A percentile compares a stretch with the other conserved stretches of the same genome.
Conservation (phyloP, 2,329 filamentous ascomycete genomes). For the Alternaria brassicicola region DNA sequence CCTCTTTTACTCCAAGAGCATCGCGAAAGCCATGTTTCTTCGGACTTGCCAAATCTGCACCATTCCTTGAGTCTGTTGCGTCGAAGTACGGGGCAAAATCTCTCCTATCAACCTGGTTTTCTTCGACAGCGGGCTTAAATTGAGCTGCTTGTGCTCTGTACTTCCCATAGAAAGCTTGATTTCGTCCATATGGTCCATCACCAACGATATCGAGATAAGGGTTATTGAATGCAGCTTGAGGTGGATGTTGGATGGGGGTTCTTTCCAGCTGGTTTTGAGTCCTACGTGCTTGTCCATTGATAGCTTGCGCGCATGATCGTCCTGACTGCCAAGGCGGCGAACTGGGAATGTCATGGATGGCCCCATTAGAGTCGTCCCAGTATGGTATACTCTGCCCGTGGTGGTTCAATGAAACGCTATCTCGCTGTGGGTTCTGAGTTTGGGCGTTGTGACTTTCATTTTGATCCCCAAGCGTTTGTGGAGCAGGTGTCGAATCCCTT, state of each 20-base stretch:
- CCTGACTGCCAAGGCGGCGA: background rate
- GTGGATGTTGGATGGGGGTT: accelerated
- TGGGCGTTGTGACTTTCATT: background rate
- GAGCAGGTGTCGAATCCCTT: background rate
- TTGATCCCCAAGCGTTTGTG: background rate
- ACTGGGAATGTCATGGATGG: background rate
- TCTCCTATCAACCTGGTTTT: background rate
- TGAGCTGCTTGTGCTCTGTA: background rate
- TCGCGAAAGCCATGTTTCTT: background rate
- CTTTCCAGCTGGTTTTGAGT: background rate
- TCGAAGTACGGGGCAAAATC: background rate
- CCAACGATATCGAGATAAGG: background rate
- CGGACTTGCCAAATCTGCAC: background rate
- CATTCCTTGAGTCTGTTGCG: background rate
- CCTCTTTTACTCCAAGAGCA: background rate
- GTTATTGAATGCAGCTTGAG: background rate
- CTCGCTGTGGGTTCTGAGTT: background rate
- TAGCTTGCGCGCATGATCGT: accelerated
- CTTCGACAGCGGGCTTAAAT: background rate
- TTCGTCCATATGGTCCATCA: background rate
- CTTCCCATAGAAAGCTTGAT: background rate
- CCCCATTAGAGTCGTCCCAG: conserved; percentile 3
- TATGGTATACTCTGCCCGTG: background rate
- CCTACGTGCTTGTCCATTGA: background rate
- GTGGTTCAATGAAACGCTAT: background rate